phyloP scores from a whole-genome alignment of 1,284 basidiomycete species.

The Papiliotrema nemorosa region DNA sequence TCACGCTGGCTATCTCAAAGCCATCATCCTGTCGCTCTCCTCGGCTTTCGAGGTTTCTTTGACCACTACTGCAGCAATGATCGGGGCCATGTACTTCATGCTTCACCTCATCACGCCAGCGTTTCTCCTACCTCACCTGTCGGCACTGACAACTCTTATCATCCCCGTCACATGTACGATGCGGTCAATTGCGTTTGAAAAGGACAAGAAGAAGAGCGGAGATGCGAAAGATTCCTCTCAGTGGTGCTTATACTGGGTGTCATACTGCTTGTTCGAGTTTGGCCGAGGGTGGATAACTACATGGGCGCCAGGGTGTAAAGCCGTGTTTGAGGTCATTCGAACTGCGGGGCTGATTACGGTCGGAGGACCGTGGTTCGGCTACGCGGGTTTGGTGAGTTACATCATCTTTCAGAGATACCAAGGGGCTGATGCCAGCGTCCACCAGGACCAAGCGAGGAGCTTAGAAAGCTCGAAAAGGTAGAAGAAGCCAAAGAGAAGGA shows the following conservation, averaged over 20 bases:
- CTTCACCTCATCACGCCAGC: slow-evolving; percentile 16
- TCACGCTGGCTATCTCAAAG: slow-evolving; percentile 11
- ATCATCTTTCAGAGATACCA: not conserved
- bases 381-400: slow-evolving; percentile 14
- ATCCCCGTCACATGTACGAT: slow-evolving; percentile 18
- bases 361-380: slow-evolving; percentile 23
- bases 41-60: not conserved
- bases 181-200: slow-evolving; percentile 1
- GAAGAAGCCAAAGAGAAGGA: not conserved
- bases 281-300: slow-evolving; percentile 9
- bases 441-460: not conserved
- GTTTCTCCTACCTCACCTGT: slow-evolving; percentile 17
- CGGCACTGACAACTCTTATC: slow-evolving; percentile 16
- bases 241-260: slow-evolving; percentile 20
- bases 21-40: slow-evolving; percentile 9
- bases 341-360: slow-evolving; percentile 11
- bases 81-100: slow-evolving; percentile 9
- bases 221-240: slow-evolving; percentile 11
- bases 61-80: slow-evolving; percentile 3
- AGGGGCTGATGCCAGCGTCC: not conserved
- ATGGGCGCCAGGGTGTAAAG: slow-evolving; percentile 13
- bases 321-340: slow-evolving; percentile 14
- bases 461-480: slow-evolving; percentile 2
- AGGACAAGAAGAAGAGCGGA: not conserved
- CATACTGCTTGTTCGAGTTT: slow-evolving; percentile 11